These are phyloP conservation scores for Termitomyces sp. DNA, from an alignment of 768 basidiomycete species.

Conservation along the genomic window DNA sequence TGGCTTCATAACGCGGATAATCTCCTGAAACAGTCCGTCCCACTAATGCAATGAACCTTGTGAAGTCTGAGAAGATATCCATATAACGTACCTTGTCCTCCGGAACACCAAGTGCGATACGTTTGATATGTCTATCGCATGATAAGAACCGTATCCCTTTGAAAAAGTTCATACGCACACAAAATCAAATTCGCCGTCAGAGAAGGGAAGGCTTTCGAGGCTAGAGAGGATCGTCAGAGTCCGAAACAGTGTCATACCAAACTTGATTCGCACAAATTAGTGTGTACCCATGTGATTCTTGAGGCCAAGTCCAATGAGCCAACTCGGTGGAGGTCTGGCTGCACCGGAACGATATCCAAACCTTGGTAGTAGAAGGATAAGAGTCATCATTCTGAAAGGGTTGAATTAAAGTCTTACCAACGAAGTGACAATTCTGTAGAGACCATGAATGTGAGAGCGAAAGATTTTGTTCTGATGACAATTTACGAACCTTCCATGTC, in stretches of 20 bases:
- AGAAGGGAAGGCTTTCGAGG: conserved; percentile 68
- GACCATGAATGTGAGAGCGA: conserved; percentile 4
- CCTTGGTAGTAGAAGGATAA: conserved; percentile 33
- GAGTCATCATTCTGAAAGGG: background rate
- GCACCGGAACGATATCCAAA: conserved; percentile 69
- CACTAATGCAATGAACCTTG: conserved; percentile 39
- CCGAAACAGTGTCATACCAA: background rate
- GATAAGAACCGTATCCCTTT: conserved; percentile 5
- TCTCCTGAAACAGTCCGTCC: conserved; percentile 68
- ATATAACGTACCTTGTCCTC: conserved; percentile 60
- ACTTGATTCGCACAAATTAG: conserved; percentile 59
- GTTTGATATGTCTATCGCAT: conserved; percentile 56
- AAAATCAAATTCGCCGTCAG: conserved; percentile 72
- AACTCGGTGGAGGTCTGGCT: conserved; percentile 64
- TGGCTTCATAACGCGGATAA: conserved; percentile 69
- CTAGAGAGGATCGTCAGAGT: conserved; percentile 30
- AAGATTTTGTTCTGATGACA: conserved; percentile 3
- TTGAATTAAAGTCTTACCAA: conserved; percentile 39
- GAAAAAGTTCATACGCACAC: conserved; percentile 46
- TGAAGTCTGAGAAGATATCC: background rate
- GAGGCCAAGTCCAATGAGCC: conserved; percentile 55
- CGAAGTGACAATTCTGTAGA: conserved; percentile 54
- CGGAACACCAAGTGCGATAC: conserved; percentile 72
- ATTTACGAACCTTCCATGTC: conserved; percentile 55
- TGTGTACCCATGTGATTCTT: conserved; percentile 70